Evolutionary conservation across 306 rosid species (phyloP).

Genomic region (Quercus aquifolioides): DNA sequence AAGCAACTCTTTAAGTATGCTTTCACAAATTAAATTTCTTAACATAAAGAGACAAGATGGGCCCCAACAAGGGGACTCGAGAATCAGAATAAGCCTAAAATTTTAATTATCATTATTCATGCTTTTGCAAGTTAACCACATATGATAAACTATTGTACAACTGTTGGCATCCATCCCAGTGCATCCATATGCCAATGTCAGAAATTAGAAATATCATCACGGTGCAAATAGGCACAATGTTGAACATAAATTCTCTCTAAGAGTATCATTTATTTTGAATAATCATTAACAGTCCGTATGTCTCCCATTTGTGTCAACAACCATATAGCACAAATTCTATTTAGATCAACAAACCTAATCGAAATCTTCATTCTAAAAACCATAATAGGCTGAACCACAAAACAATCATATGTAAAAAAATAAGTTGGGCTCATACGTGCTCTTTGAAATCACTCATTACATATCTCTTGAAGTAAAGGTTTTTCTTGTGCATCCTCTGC

Average conservation of each 20-base stretch:
- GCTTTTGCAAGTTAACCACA: background rate
- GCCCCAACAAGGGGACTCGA: background rate
- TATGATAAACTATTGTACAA: background rate
- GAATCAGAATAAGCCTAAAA: background rate
- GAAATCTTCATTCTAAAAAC: background rate
- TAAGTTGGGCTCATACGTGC: background rate
- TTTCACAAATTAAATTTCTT: background rate
- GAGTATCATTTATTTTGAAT: background rate
- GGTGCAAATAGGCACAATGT: background rate
- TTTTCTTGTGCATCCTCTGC: background rate
- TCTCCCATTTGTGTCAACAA: background rate
- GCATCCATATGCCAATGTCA: background rate
- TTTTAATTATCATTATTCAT: background rate
- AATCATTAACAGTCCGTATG: background rate
- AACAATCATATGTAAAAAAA: background rate
- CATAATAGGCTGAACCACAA: background rate
- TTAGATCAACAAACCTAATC: background rate
- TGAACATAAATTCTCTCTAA: background rate
- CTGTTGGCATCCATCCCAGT: background rate
- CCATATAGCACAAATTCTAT: background rate
- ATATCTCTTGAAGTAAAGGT: background rate
- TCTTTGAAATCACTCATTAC: background rate
- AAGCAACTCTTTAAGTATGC: background rate
- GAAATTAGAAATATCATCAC: background rate
- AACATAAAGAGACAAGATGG: background rate